Base-by-base conservation (phyloP, 2,329 filamentous ascomycete species). In the Magnaporthiopsis incrustans region DNA sequence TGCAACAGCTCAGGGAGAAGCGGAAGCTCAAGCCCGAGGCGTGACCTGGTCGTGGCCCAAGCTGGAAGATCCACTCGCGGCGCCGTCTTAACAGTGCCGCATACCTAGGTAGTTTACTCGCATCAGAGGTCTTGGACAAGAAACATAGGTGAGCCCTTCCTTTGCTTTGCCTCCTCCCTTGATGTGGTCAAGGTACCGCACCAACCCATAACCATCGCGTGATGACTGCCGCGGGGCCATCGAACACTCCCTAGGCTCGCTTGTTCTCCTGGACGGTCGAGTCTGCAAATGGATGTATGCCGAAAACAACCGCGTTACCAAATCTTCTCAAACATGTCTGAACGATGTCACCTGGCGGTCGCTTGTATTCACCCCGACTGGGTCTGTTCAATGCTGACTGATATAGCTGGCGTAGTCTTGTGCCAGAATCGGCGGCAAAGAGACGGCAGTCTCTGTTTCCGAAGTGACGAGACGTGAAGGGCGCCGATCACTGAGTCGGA, bases 1-100 rank as follows among this genome's bases (percentile, higher is more conserved):
- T 95, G 60, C 80, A 83, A 70, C 86, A 85, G 64, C 88, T 93
- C 86, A 86, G 85, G 76, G 83, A 83, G 74, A 83, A 85, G 76
- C 84, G 84, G 72, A 87, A 81, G 72, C 84, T 89, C 70, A 79
- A 79, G 72, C 81, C 81, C 2, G 80, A 83, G 69, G 71, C 73
- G 12, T 79, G 72, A 77, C 26, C 15, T 26, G 6, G 15, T 10
- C n/a, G 14, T 15, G 18, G 30, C 22, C 22, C n/a, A 12, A 12
- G 22, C 25, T 33, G 12, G 38, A 56, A 56, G 15, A 56, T 22
- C 15, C 38, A 30, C 26, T 32, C 50, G 33, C 50, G 22, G 57
- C 22, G 32, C 56, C 14, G 38, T 25, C n/a, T 30, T 15, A 7
- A 30, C 26, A 12, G 30, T 30, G 26, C 18, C 44, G 26, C 50